Evolutionary conservation across 2,329 filamentous ascomycete genomes (phyloP).

Genomic region (Venturiaceae sp.): DNA sequence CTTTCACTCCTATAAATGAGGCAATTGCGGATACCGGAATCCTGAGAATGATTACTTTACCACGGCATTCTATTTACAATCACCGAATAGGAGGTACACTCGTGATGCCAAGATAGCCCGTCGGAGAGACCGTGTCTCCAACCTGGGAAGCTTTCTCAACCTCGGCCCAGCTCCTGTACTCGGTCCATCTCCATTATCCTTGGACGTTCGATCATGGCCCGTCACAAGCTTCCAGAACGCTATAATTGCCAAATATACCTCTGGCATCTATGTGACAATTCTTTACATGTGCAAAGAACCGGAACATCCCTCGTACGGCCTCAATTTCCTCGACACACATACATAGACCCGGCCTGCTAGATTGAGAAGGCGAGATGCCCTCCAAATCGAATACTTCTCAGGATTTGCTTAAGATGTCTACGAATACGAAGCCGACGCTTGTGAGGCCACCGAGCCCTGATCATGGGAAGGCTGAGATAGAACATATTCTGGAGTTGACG

Average conservation of each 20-base stretch:
- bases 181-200: too few relatives aligned
- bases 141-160: too few relatives aligned
- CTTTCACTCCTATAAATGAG: too few relatives aligned
- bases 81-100: too few relatives aligned
- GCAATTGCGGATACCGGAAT: too few relatives aligned
- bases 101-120: too few relatives aligned
- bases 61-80: too few relatives aligned
- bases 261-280: background rate
- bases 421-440: constrained; percentile 40
- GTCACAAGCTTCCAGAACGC: constrained; percentile 1
- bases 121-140: too few relatives aligned
- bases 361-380: background rate
- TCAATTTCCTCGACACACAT: background rate
- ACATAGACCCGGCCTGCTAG: background rate
- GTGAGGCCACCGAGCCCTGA: constrained; percentile 68
- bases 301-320: background rate
- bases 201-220: background rate
- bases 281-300: background rate
- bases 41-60: too few relatives aligned
- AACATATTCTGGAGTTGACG: constrained; percentile 81
- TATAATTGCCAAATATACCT: background rate
- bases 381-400: background rate
- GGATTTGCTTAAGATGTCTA: background rate
- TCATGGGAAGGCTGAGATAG: constrained; percentile 65
- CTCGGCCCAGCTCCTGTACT: too few relatives aligned